Conservation (phyloP, 2,329 filamentous ascomycete genomes). For the Penicillium hesseltinei region DNA sequence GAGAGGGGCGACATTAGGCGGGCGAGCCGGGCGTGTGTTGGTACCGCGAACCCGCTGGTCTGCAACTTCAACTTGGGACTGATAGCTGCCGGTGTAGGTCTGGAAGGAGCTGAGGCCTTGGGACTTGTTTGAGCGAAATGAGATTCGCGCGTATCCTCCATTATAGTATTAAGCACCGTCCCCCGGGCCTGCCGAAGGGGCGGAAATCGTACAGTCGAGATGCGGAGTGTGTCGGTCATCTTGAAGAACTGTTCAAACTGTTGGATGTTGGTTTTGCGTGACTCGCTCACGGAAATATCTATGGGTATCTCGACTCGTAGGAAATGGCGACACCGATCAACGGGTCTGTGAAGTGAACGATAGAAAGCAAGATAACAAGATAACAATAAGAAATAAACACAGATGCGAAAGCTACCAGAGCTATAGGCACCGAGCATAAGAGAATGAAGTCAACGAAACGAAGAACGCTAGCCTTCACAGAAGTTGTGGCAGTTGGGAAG, state of each 20-base stretch:
- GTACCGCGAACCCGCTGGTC: constrained; percentile 30
- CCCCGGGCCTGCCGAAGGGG: constrained; percentile 58
- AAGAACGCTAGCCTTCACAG: constrained; percentile 25
- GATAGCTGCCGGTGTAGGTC: constrained; percentile 8
- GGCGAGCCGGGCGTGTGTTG: constrained; percentile 22
- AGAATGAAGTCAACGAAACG: constrained; percentile 26
- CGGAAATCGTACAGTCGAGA: constrained; percentile 52
- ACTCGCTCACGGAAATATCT: constrained; percentile 17
- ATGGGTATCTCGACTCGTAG: constrained; percentile 28
- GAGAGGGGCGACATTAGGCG: constrained; percentile 36
- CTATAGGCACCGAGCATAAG: constrained; percentile 23
- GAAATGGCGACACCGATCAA: constrained; percentile 35
- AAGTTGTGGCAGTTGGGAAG: constrained; percentile 23
- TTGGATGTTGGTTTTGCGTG: constrained; percentile 30
- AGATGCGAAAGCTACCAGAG: constrained; percentile 36
- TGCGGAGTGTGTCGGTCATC: constrained; percentile 51
- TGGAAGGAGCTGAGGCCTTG: constrained; percentile 3
- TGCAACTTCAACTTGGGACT: constrained; percentile 37
- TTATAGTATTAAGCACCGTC: constrained; percentile 63
- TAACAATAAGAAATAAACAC: constrained; percentile 26
- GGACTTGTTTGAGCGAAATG: constrained; percentile 21
- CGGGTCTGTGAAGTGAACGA: constrained; percentile 19
- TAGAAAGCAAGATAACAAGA: constrained; percentile 16
- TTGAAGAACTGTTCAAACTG: constrained; percentile 20
- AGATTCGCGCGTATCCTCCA: constrained; percentile 52